Base-by-base conservation (phyloP, 495 filamentous ascomycete species). In the Parathielavia appendiculata region DNA sequence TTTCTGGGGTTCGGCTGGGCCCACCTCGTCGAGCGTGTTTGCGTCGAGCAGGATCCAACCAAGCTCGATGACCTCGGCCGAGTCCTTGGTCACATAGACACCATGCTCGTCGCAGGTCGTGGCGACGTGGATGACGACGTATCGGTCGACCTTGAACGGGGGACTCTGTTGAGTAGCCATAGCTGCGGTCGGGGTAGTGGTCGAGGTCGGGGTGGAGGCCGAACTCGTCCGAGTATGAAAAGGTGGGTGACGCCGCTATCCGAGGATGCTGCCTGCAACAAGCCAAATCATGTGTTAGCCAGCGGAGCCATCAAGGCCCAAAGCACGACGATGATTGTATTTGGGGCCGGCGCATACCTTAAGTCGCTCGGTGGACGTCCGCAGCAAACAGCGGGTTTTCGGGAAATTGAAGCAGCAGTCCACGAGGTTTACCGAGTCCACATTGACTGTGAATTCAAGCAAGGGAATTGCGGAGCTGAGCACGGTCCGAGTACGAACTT, bases 71-170 rank as follows among this genome's bases (percentile, higher is more conserved):
- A 98, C 95, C 76, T 98, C 93, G 57, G 93, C 95, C 39, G 92
- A 97, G 71, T 98, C 93, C 77, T 96, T 97, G 36, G 95, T 97
- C 51, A 98, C 93, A 75, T 97, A 98, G 56, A 98, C 95, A 58
- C 93, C 93, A 76, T 98, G 93, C 68, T 98, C 93, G 73, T 97
- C 93, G 75, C 93, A 97, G 63, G 93, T 98, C 34, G 95, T 98
- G 59, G 95, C 93, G 64, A 97, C 92, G 75, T 97, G 93, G 70
- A 97, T 93, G 66, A 98, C 89, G 61, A 96, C 87, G 73, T 95
- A 97, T 68, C 91, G 88, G 77, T 97, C 93, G 76, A 92, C 84
- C 76, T 88, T 90, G 59, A 73, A 64, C 35, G 71, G 70, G 32
- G 73, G 68, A 57, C 63, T 71, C 60, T 76, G 73, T 62, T 77